Percentiles rank a stretch among this genome's conserved stretches.
Conservation (phyloP, 257 asterid genomes). For the Cordia subcordata region DNA sequence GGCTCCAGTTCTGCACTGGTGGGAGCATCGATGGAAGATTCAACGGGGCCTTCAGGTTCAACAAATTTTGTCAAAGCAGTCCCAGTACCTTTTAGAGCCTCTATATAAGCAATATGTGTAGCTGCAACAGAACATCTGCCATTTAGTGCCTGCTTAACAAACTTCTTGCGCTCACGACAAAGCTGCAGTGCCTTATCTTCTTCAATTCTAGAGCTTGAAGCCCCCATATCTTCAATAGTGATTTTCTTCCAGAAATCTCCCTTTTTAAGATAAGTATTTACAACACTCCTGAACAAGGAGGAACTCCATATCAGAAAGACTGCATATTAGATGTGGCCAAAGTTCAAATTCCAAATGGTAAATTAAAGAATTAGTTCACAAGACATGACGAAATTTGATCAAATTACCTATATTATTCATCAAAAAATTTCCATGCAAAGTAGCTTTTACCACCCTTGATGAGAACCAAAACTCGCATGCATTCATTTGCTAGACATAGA, state of each 20-base stretch:
- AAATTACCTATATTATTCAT: too few species aligned
- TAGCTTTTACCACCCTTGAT: too few species aligned
- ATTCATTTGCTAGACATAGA: too few species aligned
- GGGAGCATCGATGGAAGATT: constrained; percentile 38
- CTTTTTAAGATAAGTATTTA: neutral
- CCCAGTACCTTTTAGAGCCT: constrained; percentile 62
- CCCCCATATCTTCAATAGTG: constrained; percentile 58
- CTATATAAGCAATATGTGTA: constrained; percentile 67
- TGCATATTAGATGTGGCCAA: too few species aligned
- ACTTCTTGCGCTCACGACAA: constrained; percentile 85
- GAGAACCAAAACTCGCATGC: too few species aligned
- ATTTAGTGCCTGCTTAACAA: constrained; percentile 89
- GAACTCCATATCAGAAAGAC: neutral
- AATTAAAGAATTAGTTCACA: too few species aligned
- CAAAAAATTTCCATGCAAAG: too few species aligned
- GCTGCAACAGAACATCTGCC: constrained; percentile 91
- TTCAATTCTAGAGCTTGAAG: constrained; percentile 67
- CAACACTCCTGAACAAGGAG: neutral
- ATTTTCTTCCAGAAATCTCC: neutral
- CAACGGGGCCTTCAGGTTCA: constrained; percentile 58
- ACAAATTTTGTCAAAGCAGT: constrained; percentile 62
- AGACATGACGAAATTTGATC: too few species aligned
- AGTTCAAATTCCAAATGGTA: too few species aligned
- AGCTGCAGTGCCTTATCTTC: constrained; percentile 93
- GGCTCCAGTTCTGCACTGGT: constrained; percentile 49